phyloP scores from a whole-genome alignment of 2,329 filamentous ascomycete genomes.

The Hypoxylon sp. region DNA sequence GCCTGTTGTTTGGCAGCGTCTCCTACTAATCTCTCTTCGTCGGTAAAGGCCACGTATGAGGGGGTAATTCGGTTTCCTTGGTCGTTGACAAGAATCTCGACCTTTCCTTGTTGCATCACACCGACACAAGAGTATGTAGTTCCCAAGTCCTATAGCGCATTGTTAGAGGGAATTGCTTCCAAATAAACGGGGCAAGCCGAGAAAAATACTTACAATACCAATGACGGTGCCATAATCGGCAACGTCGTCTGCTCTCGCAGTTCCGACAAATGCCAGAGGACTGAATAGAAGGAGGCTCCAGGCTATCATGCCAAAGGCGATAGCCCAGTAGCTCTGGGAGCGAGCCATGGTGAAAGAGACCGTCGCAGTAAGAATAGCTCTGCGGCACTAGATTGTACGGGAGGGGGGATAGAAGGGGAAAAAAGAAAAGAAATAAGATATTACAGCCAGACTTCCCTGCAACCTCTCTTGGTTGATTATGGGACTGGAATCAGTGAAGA shows the following conservation, averaged over 20 bases:
- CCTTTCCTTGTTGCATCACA: conserved; percentile 96
- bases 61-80: conserved; percentile 97
- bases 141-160: conserved; percentile 74
- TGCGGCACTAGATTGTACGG: conserved; percentile 7
- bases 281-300: conserved; percentile 92
- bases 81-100: conserved; percentile 96
- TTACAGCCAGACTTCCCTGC: conserved; percentile 40
- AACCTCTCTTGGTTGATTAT: conserved; percentile 45
- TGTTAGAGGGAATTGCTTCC: conserved; percentile 42
- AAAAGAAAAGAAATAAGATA: conserved; percentile 34
- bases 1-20: conserved; percentile 98
- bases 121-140: conserved; percentile 92
- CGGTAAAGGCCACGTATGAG: conserved; percentile 95
- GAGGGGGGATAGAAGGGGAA: conserved; percentile 29
- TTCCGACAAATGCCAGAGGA: conserved; percentile 86
- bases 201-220: conserved; percentile 76
- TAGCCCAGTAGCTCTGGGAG: conserved; percentile 76
- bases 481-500: conserved; percentile 21
- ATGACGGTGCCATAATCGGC: conserved; percentile 90
- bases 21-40: conserved; percentile 96
- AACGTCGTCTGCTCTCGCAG: conserved; percentile 78
- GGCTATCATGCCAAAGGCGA: conserved; percentile 89
- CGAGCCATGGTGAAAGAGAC: conserved; percentile 60
- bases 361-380: conserved; percentile 28
- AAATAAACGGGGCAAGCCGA: conserved; percentile 5